Percentiles rank a stretch among this genome's conserved stretches.
Evolutionary conservation across 2,329 filamentous ascomycete genomes (phyloP).

Genomic region (Arachnomyces sp.): DNA sequence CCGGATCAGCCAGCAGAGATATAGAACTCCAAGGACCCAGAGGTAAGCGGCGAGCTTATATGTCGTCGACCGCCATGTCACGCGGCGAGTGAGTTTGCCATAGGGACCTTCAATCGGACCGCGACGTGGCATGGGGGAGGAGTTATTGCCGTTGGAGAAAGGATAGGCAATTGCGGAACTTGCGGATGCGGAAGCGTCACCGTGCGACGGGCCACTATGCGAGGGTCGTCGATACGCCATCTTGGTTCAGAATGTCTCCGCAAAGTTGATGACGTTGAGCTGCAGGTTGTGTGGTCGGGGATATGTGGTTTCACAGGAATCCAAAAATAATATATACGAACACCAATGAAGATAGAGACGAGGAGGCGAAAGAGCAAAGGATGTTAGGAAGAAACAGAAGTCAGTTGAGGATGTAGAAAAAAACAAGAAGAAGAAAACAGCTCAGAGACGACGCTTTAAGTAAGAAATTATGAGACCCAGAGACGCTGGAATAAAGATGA

Average conservation of each 20-base stretch:
- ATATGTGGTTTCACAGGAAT: too few species aligned
- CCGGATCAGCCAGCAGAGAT: slow-evolving; percentile 34
- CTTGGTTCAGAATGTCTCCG: slow-evolving; percentile 9
- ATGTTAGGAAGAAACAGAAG: too few species aligned
- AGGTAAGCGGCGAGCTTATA: slow-evolving; percentile 35
- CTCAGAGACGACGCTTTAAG: too few species aligned
- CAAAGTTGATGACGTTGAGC: too few species aligned
- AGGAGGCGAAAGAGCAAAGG: too few species aligned
- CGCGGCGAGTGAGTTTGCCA: slow-evolving; percentile 32
- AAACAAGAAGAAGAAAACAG: too few species aligned
- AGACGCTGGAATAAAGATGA: too few species aligned
- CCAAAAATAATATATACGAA: too few species aligned
- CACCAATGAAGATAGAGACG: too few species aligned
- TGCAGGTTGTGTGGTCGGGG: too few species aligned
- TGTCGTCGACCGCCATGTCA: slow-evolving; percentile 36
- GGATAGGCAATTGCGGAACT: slow-evolving; percentile 30
- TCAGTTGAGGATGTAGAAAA: too few species aligned
- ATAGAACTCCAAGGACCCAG: slow-evolving; percentile 33
- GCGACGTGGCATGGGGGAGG: slow-evolving; percentile 20
- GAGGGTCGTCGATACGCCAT: slow-evolving; percentile 33
- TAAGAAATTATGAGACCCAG: too few species aligned
- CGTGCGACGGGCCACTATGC: slow-evolving; percentile 25
- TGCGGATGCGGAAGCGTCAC: slow-evolving; percentile 17
- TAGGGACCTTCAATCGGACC: slow-evolving; percentile 35
- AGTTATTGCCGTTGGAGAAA: slow-evolving; percentile 20